These are phyloP conservation scores for Rhizopus microsporus DNA, from an alignment of 371 early-diverging fungal species.

Conservation along the genomic window DNA sequence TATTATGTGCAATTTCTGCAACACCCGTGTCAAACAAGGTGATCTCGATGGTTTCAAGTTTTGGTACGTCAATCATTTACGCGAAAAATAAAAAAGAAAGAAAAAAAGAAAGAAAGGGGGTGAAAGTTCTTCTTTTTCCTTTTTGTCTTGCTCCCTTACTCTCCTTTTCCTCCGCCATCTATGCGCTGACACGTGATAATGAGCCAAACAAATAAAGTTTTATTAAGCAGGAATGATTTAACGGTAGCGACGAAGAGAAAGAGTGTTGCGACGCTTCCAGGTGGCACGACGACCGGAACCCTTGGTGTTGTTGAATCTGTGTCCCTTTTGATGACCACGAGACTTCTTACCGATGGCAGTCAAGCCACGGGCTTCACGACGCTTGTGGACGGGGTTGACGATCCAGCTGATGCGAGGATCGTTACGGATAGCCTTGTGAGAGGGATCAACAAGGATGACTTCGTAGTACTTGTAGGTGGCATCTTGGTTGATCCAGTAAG, in stretches of 20 bases:
- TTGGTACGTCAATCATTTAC: slow-evolving; percentile 28
- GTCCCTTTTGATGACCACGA: slow-evolving; percentile 98
- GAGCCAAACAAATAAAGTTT: slow-evolving; percentile 2
- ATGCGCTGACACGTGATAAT: neutral
- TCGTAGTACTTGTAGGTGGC: slow-evolving; percentile 98
- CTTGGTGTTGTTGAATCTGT: slow-evolving; percentile 96
- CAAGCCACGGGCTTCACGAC: slow-evolving; percentile 97
- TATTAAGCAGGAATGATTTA: slow-evolving; percentile 41
- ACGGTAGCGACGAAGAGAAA: slow-evolving; percentile 82
- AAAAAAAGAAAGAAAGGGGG: slow-evolving; percentile 1
- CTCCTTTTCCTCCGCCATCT: neutral
- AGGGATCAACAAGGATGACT: slow-evolving; percentile 97
- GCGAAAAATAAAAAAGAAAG: neutral
- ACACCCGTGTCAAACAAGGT: slow-evolving; percentile 59
- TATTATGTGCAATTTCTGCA: slow-evolving; percentile 67
- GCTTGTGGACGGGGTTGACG: slow-evolving; percentile 96
- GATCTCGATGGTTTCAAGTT: slow-evolving; percentile 55
- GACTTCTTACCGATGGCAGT: slow-evolving; percentile 97
- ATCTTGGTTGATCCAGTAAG: slow-evolving; percentile 99
- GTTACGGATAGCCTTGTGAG: slow-evolving; percentile 96
- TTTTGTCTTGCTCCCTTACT: neutral
- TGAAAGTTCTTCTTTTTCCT: neutral
- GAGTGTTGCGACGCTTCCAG: slow-evolving; percentile 80
- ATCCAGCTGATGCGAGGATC: slow-evolving; percentile 99
- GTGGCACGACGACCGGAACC: slow-evolving; percentile 91